Evolutionary conservation across 2,329 filamentous ascomycete genomes (phyloP).

Genomic region (Emergomyces pasteurianus): DNA sequence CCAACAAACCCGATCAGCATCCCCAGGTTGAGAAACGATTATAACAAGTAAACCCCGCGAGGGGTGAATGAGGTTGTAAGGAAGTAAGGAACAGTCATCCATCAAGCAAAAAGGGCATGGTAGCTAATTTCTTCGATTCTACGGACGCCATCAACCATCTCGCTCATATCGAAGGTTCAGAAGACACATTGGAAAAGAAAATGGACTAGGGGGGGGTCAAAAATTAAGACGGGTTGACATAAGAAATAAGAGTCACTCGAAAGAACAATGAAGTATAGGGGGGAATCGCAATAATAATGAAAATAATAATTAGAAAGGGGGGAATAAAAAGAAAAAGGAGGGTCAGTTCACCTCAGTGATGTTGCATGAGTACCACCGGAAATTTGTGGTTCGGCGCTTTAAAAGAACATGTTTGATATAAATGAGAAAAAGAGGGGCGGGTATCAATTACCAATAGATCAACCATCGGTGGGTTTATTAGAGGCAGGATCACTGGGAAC

Average conservation of each 20-base stretch:
- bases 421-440: not conserved
- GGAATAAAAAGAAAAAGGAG: not conserved
- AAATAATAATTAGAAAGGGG: not conserved
- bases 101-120: not conserved
- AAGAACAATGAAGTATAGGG: not conserved
- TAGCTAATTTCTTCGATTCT: not conserved
- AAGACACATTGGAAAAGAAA: not conserved
- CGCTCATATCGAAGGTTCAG: constrained; percentile 1
- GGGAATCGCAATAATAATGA: not conserved
- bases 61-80: not conserved
- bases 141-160: not conserved
- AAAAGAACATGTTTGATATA: not conserved
- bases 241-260: not conserved
- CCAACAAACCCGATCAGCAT: not conserved
- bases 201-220: not conserved
- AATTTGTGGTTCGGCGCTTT: not conserved
- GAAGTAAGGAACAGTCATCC: not conserved
- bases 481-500: constrained; percentile 25
- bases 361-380: not conserved
- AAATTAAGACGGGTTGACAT: not conserved
- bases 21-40: not conserved
- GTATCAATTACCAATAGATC: not conserved
- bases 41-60: not conserved
- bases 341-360: not conserved
- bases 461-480: not conserved